Conservation (phyloP, 306 rosid genomes). For the Inga laurina region DNA sequence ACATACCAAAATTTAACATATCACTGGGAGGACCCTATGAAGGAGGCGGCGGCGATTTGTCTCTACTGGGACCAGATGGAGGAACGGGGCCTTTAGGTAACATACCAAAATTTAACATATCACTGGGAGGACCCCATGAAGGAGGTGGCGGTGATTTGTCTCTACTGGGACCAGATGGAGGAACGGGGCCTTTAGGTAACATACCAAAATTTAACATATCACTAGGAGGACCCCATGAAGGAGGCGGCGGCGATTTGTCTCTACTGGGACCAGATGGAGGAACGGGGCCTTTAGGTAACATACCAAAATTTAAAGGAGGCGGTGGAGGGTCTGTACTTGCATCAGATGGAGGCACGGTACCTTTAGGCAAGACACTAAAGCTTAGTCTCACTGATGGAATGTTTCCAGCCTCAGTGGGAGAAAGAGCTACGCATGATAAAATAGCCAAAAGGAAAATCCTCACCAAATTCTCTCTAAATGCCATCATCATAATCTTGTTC, state of each 20-base stretch:
- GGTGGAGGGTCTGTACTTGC: background rate
- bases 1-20: no score
- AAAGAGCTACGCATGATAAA: background rate
- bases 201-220: background rate
- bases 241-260: no score
- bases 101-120: background rate
- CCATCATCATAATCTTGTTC: background rate
- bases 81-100: background rate
- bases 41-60: background rate
- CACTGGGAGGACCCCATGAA: background rate
- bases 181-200: background rate
- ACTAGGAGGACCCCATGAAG: no score
- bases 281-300: background rate
- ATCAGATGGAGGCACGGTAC: background rate
- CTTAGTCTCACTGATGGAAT: background rate
- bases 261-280: background rate
- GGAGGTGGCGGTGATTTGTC: no score
- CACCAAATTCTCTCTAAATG: background rate
- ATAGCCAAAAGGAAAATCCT: background rate
- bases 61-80: background rate
- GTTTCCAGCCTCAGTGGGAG: background rate
- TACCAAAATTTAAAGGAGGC: background rate
- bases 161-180: background rate
- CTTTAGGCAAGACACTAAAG: background rate
- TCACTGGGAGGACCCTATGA: no score